Base-by-base conservation (phyloP, 2,329 filamentous ascomycete species). In the Ceratocystis colombiana region DNA sequence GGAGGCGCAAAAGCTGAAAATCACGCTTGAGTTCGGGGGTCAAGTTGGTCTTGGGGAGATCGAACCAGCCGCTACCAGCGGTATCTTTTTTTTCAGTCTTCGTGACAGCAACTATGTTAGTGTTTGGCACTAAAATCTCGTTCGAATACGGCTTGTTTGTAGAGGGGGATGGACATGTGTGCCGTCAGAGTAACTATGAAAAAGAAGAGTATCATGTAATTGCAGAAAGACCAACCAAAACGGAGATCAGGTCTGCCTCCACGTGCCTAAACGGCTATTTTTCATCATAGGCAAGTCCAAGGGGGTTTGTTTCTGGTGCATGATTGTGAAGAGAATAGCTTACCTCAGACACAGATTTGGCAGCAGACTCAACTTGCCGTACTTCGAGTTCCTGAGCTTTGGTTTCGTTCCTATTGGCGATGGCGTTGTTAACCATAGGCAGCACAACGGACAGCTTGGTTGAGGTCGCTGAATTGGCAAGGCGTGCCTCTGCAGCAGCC, bases 11-110 rank as follows among this genome's bases (percentile, higher is more conserved):
- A 10, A 97, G 79, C 75, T 96, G 91, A 63, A 96, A 80, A 73
- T 99, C 93, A 71, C 90, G 84, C 76, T 92, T 96, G 69, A 96
- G 80, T 72, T 95, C 86, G 7, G 90, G 84, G 0, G 91, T 96
- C 63, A 96, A 77, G 63, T 89, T 81, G 30, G 93, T 96, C 72
- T 86, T 86, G 5, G 92, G 92, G 65, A 99, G 80, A 71, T 95
- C 83, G 77, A 88, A 97, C 93, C 93, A 97, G 67, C 88, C 80
- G 17, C 85, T 76, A 57, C 93, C 94, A 63, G 92, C 88, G 68
- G 87, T 88, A 67, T 79, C 69, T 33, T 63, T 30, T 33, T 68
- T 61, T 50, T 68, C 45, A 30, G 63, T 15, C 66, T 68, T 25
- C 1, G 33, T 53, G 30, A 46, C 2, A 44, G 17, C 53, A 30